Base-by-base conservation (phyloP, 345 rosid genomes). In the Acer negundo region DNA sequence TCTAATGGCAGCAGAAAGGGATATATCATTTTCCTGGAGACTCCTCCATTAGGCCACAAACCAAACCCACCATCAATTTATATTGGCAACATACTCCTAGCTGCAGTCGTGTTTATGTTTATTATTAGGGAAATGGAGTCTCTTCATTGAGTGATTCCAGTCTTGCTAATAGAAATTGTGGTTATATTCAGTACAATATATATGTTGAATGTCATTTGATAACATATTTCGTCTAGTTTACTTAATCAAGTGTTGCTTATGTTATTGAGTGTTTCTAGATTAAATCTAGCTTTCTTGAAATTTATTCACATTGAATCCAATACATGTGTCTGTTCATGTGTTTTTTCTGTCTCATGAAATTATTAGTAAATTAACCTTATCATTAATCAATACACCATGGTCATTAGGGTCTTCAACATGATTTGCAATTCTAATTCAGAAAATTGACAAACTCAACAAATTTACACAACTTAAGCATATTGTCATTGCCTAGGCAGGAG, bases 71-170 rank as follows among this genome's bases (percentile, higher is more conserved):
- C 82, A 69, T 49, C 67, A 1, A 76, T 69, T 3, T 80, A 69
- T 69, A 2, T 78, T n/a, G 5, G 44, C 16, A 85, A 78, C 38
- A 44, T 69, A 38, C 31, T 72, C 26, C 17, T 85, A 15, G 83
- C 79, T 31, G 40, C 78, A 53, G 0, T 73, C 63, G 24, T 80
- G 68, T 53, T 73, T 65, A 7, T 58, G 11, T 16, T 75, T 24
- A 67, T 75, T 23, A 8, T 75, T 63, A 9, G 2, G 69, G 75
- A 62, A 59, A 64, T 64, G 64, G 31, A 40, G n/a, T 53, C 35
- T 42, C 59, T 56, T 61, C 65, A 28, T 6, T 49, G 47, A 59
- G 55, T 35, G 24, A 3, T 26, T 42, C 42, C 68, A 15, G 9
- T 47, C 46, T 70, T 28, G 51, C 69, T 15, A 13, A 6, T 72